phyloP scores from a whole-genome alignment of 1,139 yeast species.

The Debaryomycetaceae sp. region DNA sequence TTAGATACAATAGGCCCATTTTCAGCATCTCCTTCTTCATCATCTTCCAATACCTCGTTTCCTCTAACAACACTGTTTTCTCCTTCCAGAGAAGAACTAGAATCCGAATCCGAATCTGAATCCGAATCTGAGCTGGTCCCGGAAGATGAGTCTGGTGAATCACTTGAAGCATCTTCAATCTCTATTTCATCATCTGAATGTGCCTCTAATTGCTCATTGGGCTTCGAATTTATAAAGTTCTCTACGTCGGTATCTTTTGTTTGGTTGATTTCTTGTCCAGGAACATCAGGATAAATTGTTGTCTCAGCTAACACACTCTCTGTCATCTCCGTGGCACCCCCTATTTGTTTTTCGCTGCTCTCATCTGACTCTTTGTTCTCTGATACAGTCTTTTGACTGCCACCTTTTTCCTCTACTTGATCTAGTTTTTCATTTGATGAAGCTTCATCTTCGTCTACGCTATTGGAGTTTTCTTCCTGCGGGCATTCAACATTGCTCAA shows the following conservation, averaged over 20 bases:
- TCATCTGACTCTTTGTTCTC: neutral
- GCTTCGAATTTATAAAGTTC: conserved; percentile 33
- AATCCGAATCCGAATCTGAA: conserved; percentile 21
- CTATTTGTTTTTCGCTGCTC: neutral
- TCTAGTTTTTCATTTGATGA: too few species aligned
- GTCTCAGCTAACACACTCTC: too few species aligned
- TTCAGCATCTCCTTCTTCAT: conserved; percentile 43
- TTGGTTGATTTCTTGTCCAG: too few species aligned
- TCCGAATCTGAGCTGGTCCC: conserved; percentile 12
- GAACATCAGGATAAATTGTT: too few species aligned
- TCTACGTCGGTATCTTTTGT: neutral
- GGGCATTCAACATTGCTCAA: too few species aligned
- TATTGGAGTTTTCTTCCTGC: too few species aligned
- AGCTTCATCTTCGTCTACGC: too few species aligned
- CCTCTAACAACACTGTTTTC: conserved; percentile 15
- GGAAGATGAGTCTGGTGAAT: conserved; percentile 10
- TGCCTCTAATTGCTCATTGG: conserved; percentile 20
- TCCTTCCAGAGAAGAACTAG: conserved; percentile 20
- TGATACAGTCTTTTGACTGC: too few species aligned
- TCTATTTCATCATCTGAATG: conserved; percentile 31
- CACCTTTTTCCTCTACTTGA: too few species aligned
- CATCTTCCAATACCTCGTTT: conserved; percentile 23
- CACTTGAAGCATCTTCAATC: conserved; percentile 10
- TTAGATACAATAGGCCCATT: conserved; percentile 68
- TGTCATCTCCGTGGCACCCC: neutral